Base-by-base conservation (phyloP, 306 rosid genomes). In the Mimosa pudica region DNA sequence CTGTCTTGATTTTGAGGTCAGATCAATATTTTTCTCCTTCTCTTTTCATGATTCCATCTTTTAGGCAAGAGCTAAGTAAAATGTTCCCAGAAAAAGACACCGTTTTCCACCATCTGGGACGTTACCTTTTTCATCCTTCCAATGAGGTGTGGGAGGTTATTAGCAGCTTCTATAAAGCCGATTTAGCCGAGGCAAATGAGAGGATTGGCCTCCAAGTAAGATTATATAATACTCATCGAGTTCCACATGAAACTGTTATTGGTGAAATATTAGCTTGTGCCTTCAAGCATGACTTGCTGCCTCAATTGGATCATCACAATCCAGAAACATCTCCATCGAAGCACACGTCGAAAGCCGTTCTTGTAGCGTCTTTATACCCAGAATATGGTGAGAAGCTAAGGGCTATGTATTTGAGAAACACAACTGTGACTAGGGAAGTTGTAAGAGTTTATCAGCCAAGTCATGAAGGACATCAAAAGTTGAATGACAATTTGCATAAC, bases 381-480 rank as follows among this genome's bases (percentile, higher is more conserved):
- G 94, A 90, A 65, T 92, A 90, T 73, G 87, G 82, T 6, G 92
- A 90, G 81, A 87, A 82, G 87, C 77, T 92, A 44, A 74, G 85
- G 74, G 78, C 84, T 76, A 68, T 89, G 85, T 92, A 88, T 66
- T 79, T 69, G 89, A 80, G 51, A 73, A 84, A 85, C 36, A 82
- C 85, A 54, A 81, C 89, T 75, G 83, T 74, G 79, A 89, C 85
- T 8, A 82, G 89, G 38, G 92, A 90, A 69, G 79, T 84, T 69
- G 63, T 92, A 44, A 82, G 87, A 42, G 79, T 88, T 60, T 89
- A 78, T 79, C 94, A 92, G 83, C 94, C 93, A 8, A 92, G 97
- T 81, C 97, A 90, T 12, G 97, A 92, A 83, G 93, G 83, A 88
- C 82, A 55, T 62, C 94, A 92, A 80, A 90, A 89, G 71, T 88